Percentiles rank a stretch among this genome's conserved stretches.
Conservation (phyloP, 768 basidiomycete species). For the Suillus variegatus region DNA sequence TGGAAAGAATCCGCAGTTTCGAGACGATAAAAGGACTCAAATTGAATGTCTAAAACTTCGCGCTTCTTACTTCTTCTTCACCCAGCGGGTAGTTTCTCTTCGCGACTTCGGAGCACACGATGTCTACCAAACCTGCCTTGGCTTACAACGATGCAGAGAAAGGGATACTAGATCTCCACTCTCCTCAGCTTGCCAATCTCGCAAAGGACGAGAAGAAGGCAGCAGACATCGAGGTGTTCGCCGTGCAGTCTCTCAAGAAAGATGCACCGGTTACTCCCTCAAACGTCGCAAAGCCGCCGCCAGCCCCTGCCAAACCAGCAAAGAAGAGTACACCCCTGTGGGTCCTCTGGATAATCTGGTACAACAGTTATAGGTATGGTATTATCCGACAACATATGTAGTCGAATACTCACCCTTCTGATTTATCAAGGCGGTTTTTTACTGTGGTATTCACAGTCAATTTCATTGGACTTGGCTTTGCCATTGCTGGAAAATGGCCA, state of each 20-base stretch:
- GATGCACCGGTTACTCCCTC: slow-evolving; percentile 38
- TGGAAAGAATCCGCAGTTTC: slow-evolving; percentile 10
- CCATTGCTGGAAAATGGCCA: slow-evolving; percentile 63
- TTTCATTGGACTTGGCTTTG: slow-evolving; percentile 56
- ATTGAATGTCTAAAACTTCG: background rate
- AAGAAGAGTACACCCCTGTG: slow-evolving; percentile 63
- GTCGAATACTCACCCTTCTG: slow-evolving; percentile 3
- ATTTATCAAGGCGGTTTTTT: slow-evolving; percentile 65
- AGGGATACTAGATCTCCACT: slow-evolving; percentile 50
- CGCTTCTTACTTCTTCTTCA: slow-evolving; percentile 11
- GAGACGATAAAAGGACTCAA: slow-evolving; percentile 26
- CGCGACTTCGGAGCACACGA: slow-evolving; percentile 21
- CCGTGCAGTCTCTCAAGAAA: slow-evolving; percentile 42
- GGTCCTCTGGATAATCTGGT: slow-evolving; percentile 69
- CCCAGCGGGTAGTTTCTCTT: slow-evolving; percentile 16
- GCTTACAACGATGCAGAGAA: slow-evolving; percentile 58
- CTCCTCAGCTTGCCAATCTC: slow-evolving; percentile 32
- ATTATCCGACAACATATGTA: background rate
- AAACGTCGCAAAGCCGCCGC: slow-evolving; percentile 36
- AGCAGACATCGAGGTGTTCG: slow-evolving; percentile 27
- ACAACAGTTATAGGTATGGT: slow-evolving; percentile 72
- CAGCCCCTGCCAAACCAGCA: slow-evolving; percentile 38
- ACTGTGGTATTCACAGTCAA: slow-evolving; percentile 62
- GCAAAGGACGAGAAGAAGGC: slow-evolving; percentile 43
- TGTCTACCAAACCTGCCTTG: slow-evolving; percentile 44